These are phyloP conservation scores for Chytridium lagenaria DNA, from an alignment of 371 early-diverging fungal genomes.

Conservation along the genomic window DNA sequence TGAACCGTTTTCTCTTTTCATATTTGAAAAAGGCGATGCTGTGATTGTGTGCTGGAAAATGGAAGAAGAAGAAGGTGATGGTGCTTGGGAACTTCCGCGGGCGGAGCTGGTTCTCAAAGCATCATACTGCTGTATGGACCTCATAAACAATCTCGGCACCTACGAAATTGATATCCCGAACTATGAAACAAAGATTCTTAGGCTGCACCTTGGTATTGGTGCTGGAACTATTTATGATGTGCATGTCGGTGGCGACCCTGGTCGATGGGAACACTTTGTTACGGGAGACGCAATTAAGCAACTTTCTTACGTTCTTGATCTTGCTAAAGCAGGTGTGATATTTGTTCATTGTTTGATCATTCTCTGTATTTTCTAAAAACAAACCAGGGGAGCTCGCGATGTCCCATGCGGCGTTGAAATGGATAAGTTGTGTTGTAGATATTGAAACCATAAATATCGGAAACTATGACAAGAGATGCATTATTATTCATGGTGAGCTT, in stretches of 20 bases:
- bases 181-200: constrained; percentile 41
- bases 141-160: constrained; percentile 49
- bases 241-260: constrained; percentile 56
- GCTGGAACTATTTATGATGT: constrained; percentile 60
- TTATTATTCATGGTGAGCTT: constrained; percentile 43
- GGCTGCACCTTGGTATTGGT: constrained; percentile 62
- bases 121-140: constrained; percentile 56
- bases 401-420: constrained; percentile 55
- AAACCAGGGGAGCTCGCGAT: constrained; percentile 54
- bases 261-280: constrained; percentile 64
- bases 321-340: constrained; percentile 56
- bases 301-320: constrained; percentile 54
- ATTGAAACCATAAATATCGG: constrained; percentile 47
- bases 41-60: constrained; percentile 62
- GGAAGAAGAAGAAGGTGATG: constrained; percentile 23
- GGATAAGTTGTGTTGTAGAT: constrained; percentile 47
- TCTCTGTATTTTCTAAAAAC: neutral
- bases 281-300: constrained; percentile 62
- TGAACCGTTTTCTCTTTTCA: neutral
- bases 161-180: constrained; percentile 55
- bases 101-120: constrained; percentile 61
- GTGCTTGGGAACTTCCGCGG: constrained; percentile 35
- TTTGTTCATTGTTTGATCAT: neutral
- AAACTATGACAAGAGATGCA: constrained; percentile 57
- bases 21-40: constrained; percentile 52